These are phyloP conservation scores for Grigorovia yakushimaensis DNA, from an alignment of 805 yeast species.

Conservation along the genomic window DNA sequence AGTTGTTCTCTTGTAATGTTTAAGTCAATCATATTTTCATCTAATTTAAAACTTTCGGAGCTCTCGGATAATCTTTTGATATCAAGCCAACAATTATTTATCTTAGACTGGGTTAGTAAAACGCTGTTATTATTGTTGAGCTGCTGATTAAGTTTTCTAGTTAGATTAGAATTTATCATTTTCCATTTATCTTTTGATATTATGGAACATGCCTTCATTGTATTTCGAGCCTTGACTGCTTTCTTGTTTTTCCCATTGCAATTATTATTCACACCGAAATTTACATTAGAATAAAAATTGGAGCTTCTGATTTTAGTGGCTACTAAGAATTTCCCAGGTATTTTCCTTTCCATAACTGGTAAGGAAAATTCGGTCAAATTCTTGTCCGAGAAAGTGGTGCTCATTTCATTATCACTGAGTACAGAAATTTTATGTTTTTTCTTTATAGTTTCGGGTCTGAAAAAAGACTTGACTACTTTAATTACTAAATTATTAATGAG, in stretches of 20 bases:
- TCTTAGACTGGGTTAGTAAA: background rate
- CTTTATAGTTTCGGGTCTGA: constrained; percentile 9
- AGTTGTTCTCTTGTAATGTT: constrained; percentile 13
- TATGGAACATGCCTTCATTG: background rate
- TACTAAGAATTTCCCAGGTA: background rate
- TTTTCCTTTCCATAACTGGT: background rate
- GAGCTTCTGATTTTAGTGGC: background rate
- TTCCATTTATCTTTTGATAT: background rate
- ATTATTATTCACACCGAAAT: background rate
- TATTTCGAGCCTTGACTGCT: background rate
- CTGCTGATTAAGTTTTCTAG: background rate
- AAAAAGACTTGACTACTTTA: constrained; percentile 25
- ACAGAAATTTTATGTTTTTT: background rate
- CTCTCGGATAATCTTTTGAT: background rate
- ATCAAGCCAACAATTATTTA: constrained; percentile 7
- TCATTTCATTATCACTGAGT: background rate
- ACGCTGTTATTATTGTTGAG: background rate
- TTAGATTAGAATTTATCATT: background rate
- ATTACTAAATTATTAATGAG: constrained; percentile 26
- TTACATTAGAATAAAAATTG: background rate
- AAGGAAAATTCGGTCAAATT: background rate
- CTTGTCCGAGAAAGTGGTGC: background rate
- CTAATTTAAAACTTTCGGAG: background rate
- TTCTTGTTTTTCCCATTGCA: background rate
- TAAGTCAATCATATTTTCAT: background rate